Evolutionary conservation across 345 rosid species (phyloP).

Genomic region (Zanthoxylum bungeanum): DNA sequence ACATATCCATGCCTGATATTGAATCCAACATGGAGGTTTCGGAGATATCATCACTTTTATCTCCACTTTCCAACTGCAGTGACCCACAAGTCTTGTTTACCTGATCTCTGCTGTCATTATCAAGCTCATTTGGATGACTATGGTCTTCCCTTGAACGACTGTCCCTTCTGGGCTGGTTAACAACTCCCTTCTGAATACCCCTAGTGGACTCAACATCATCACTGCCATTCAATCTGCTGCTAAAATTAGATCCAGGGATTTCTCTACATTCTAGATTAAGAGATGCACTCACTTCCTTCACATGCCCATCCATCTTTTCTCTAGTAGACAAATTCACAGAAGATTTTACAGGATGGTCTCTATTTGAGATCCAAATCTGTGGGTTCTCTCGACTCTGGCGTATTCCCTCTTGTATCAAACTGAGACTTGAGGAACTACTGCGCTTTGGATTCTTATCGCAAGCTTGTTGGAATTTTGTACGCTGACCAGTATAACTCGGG

Average conservation of each 20-base stretch:
- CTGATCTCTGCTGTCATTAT: constrained; percentile 23
- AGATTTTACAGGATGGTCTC: constrained; percentile 23
- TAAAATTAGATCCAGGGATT: constrained; percentile 21
- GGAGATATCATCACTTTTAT: constrained; percentile 48
- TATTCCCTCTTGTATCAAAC: constrained; percentile 28
- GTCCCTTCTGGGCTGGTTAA: constrained; percentile 23
- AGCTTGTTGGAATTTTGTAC: constrained; percentile 21
- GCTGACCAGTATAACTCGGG: constrained; percentile 12
- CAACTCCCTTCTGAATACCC: constrained; percentile 30
- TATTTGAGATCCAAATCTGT: constrained; percentile 21
- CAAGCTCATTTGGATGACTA: constrained; percentile 32
- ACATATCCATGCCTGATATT: constrained; percentile 44
- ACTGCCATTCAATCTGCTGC: constrained; percentile 25
- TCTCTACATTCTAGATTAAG: constrained; percentile 25
- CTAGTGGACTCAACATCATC: constrained; percentile 21
- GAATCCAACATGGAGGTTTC: constrained; percentile 75
- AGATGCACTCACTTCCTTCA: constrained; percentile 17
- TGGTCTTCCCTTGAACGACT: constrained; percentile 29
- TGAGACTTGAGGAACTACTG: constrained; percentile 20
- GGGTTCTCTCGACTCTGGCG: constrained; percentile 27
- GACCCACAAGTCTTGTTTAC: constrained; percentile 30
- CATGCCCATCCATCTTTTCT: constrained; percentile 19
- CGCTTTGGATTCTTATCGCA: constrained; percentile 15
- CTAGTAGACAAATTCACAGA: constrained; percentile 12
- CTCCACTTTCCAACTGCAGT: constrained; percentile 36